These are phyloP conservation scores for Grosmannia serpens DNA, from an alignment of 2,329 filamentous ascomycete species.

Conservation along the genomic window DNA sequence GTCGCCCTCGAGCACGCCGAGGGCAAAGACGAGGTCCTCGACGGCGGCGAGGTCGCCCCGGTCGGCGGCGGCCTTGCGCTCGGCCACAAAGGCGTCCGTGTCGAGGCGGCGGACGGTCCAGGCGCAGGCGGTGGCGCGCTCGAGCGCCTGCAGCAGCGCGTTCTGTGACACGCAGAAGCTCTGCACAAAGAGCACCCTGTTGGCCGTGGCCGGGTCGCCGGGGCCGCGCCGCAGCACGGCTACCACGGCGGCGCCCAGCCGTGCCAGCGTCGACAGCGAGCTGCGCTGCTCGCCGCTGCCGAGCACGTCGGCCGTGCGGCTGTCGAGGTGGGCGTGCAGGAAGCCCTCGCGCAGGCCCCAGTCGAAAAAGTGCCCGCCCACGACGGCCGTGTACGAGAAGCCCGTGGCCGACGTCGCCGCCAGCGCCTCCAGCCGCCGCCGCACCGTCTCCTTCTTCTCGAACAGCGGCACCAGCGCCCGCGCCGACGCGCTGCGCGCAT, in stretches of 20 bases:
- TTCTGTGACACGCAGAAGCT: slow-evolving; percentile 28
- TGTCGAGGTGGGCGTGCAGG: slow-evolving; percentile 22
- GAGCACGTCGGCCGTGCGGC: slow-evolving; percentile 21
- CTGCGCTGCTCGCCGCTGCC: slow-evolving; percentile 20
- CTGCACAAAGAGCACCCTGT: slow-evolving; percentile 26
- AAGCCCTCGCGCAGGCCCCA: slow-evolving; percentile 26
- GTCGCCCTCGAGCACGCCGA: slow-evolving; percentile 35
- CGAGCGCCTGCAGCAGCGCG: slow-evolving; percentile 22
- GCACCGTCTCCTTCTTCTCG: slow-evolving; percentile 22
- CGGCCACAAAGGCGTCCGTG: slow-evolving; percentile 26
- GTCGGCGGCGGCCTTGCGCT: slow-evolving; percentile 25
- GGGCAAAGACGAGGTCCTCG: slow-evolving; percentile 36
- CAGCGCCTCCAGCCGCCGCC: slow-evolving; percentile 18
- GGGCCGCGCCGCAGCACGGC: slow-evolving; percentile 16
- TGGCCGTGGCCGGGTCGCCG: slow-evolving; percentile 16
- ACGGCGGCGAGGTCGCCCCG: slow-evolving; percentile 25
- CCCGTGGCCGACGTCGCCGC: slow-evolving; percentile 9
- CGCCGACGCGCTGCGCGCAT: slow-evolving; percentile 21
- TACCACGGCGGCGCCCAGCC: slow-evolving; percentile 23
- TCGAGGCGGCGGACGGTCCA: slow-evolving; percentile 22
- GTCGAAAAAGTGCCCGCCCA: slow-evolving; percentile 30
- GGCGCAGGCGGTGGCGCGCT: slow-evolving; percentile 18
- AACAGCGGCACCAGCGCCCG: slow-evolving; percentile 25
- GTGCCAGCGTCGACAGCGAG: slow-evolving; percentile 23
- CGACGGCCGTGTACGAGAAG: slow-evolving; percentile 26